These are phyloP conservation scores for Cladosporium cucumerinum DNA, from an alignment of 2,329 filamentous ascomycete genomes.

Conservation along the genomic window DNA sequence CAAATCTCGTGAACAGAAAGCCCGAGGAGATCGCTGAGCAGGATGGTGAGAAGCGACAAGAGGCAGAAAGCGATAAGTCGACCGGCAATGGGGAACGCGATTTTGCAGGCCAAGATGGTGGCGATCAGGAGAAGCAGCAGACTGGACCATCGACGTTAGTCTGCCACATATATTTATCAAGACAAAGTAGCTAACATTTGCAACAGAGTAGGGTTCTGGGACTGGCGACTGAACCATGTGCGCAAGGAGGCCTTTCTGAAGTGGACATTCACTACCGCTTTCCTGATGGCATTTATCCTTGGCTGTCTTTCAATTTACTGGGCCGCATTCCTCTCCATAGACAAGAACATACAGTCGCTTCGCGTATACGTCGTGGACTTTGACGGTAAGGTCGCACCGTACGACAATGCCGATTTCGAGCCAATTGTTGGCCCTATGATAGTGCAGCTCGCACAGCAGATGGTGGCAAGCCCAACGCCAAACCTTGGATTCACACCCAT, in stretches of 20 bases:
- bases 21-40: not conserved
- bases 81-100: not conserved
- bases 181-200: not conserved
- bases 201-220: slow-evolving; percentile 44
- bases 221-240: slow-evolving; percentile 40
- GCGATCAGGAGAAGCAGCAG: slow-evolving; percentile 8
- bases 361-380: slow-evolving; percentile 62
- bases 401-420: slow-evolving; percentile 40
- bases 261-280: slow-evolving; percentile 44
- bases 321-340: slow-evolving; percentile 53
- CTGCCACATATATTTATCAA: not conserved
- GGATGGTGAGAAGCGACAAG: not conserved
- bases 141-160: not conserved
- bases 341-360: slow-evolving; percentile 49
- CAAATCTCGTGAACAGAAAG: not conserved
- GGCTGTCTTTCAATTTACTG: slow-evolving; percentile 59
- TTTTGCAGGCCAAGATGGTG: not conserved
- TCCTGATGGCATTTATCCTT: slow-evolving; percentile 56
- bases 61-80: not conserved
- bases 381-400: slow-evolving; percentile 55
- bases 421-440: slow-evolving; percentile 58
- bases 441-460: slow-evolving; percentile 44
- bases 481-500: slow-evolving; percentile 52
- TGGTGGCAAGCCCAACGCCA: slow-evolving; percentile 38
- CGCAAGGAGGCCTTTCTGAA: slow-evolving; percentile 40